A percentile compares a stretch with the other conserved stretches of the same genome.
Evolutionary conservation across 305 asterid species (phyloP).

Genomic region (Rubia peregrina): DNA sequence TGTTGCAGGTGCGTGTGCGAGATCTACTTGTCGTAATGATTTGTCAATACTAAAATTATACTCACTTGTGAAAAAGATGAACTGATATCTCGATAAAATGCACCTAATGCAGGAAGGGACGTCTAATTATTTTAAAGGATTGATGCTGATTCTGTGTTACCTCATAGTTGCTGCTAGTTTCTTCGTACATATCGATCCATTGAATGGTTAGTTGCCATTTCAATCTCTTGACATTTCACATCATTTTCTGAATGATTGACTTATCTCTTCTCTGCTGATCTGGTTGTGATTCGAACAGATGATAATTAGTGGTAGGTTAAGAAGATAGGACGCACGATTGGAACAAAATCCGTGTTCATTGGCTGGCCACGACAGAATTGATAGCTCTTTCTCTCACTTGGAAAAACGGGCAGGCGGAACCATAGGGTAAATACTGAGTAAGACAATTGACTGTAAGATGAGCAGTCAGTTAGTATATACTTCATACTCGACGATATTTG

Average conservation of each 20-base stretch:
- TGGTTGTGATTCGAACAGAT: conserved; percentile 5
- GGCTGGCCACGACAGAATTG: background rate
- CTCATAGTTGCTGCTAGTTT: conserved; percentile 97
- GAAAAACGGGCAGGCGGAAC: background rate
- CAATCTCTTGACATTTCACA: background rate
- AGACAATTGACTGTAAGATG: background rate
- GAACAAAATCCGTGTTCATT: background rate
- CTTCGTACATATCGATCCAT: conserved; percentile 80
- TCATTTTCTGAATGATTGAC: background rate
- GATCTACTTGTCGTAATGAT: too few species aligned
- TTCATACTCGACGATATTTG: background rate
- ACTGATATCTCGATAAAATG: background rate
- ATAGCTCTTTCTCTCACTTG: background rate
- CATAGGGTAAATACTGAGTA: background rate
- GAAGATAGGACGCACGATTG: background rate
- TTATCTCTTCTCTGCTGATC: background rate
- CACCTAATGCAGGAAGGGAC: conserved; percentile 73
- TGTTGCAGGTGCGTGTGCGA: conserved; percentile 61
- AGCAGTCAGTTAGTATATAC: background rate
- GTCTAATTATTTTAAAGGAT: conserved; percentile 91
- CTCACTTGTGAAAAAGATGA: background rate
- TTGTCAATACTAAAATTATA: background rate
- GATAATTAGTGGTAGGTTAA: conserved; percentile 3
- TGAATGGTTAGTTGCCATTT: conserved; percentile 42
- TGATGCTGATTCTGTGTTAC: conserved; percentile 95